phyloP scores from a whole-genome alignment of 2,329 filamentous ascomycete genomes.

The Fusarium protoensiforme region DNA sequence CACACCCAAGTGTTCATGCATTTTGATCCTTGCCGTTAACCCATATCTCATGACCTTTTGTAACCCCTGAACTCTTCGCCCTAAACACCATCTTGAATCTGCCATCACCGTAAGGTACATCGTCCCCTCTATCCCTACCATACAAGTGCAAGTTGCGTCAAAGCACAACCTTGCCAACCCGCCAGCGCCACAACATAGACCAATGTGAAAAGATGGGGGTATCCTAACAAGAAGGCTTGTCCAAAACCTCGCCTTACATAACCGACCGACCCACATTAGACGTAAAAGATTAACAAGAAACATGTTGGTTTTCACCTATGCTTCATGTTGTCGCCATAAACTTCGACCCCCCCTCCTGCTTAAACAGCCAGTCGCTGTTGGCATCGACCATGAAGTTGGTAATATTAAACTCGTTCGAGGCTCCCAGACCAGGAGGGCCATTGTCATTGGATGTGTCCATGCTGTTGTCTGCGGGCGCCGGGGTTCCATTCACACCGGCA shows the following conservation, averaged over 20 bases:
- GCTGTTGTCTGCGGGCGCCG: slow-evolving; percentile 35
- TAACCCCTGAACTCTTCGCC: not conserved
- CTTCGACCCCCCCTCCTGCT: slow-evolving; percentile 54
- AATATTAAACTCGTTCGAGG: slow-evolving; percentile 76
- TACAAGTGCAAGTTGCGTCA: not conserved
- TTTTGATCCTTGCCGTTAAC: slow-evolving; percentile 13
- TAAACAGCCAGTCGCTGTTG: slow-evolving; percentile 80
- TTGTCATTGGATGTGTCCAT: slow-evolving; percentile 44
- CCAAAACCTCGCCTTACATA: slow-evolving; percentile 6
- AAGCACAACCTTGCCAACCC: not conserved
- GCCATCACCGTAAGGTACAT: not conserved
- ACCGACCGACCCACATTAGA: not conserved
- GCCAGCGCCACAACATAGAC: not conserved
- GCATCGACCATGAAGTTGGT: slow-evolving; percentile 82
- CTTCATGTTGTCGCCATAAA: slow-evolving; percentile 40
- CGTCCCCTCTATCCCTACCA: not conserved
- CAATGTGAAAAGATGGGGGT: slow-evolving; percentile 27
- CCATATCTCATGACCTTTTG: slow-evolving; percentile 4
- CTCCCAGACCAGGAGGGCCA: slow-evolving; percentile 39
- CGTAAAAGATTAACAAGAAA: not conserved
- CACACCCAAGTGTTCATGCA: not conserved
- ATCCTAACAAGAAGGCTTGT: slow-evolving; percentile 23
- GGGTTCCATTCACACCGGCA: slow-evolving; percentile 28
- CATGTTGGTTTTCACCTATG: not conserved
- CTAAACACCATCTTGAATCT: not conserved